Evolutionary conservation across 2,329 filamentous ascomycete genomes (phyloP).

Genomic region (Ophioceras dolichostomum): DNA sequence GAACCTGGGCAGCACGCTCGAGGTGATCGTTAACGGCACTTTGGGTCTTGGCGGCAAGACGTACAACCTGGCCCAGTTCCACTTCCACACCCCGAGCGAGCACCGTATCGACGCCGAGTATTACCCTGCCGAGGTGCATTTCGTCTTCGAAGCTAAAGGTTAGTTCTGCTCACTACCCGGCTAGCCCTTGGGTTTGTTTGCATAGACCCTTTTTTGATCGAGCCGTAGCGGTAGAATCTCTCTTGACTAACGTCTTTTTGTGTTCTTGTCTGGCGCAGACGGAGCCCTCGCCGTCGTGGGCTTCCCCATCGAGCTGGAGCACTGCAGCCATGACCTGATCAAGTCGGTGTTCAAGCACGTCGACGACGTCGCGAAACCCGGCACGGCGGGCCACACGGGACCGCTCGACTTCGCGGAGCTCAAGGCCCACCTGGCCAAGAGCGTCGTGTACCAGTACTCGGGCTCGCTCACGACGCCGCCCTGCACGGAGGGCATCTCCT

Average conservation of each 20-base stretch:
- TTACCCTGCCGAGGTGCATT: constrained; percentile 27
- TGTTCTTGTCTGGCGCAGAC: too few relatives aligned
- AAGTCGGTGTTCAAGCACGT: constrained; percentile 24
- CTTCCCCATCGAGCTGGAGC: constrained; percentile 21
- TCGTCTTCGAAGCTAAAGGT: constrained; percentile 23
- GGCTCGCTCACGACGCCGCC: constrained; percentile 53
- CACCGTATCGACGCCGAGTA: constrained; percentile 34
- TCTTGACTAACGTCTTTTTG: too few relatives aligned
- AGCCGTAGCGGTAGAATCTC: too few relatives aligned
- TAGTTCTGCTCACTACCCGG: constrained; percentile 3
- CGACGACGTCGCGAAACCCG: constrained; percentile 23
- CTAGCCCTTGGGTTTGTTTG: neutral
- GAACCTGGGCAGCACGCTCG: constrained; percentile 39
- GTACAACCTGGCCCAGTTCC: constrained; percentile 40
- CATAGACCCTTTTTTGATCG: neutral
- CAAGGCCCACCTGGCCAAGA: neutral
- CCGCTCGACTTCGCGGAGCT: constrained; percentile 27
- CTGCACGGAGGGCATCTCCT: constrained; percentile 43
- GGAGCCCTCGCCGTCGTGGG: constrained; percentile 21
- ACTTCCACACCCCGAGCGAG: constrained; percentile 49
- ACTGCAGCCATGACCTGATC: constrained; percentile 16
- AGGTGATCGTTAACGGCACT: constrained; percentile 35
- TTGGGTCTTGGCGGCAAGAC: constrained; percentile 24
- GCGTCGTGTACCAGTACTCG: constrained; percentile 23
- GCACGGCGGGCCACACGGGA: constrained; percentile 21